phyloP scores from a whole-genome alignment of 768 basidiomycete species.

The Tephrocybe rancida region DNA sequence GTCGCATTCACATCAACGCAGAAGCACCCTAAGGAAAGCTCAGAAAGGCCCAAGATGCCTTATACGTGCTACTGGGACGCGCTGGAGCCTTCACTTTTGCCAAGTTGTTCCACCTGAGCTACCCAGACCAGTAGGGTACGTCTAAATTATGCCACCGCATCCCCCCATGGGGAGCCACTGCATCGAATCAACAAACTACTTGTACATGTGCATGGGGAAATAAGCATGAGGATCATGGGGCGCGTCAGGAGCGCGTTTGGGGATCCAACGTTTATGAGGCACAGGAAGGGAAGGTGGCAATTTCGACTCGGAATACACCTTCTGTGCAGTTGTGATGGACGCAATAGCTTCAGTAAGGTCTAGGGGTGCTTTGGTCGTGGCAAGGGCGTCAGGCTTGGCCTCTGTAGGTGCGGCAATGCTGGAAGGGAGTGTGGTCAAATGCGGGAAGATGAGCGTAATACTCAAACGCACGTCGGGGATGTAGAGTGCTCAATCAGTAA shows the following conservation, averaged over 20 bases:
- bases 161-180: neutral
- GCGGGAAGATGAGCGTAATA: neutral
- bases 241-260: constrained; percentile 70
- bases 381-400: constrained; percentile 47
- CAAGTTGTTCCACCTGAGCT: neutral
- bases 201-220: constrained; percentile 81
- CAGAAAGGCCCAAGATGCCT: too few species aligned
- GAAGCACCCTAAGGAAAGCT: too few species aligned
- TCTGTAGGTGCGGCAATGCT: constrained; percentile 60
- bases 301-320: constrained; percentile 60
- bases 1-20: too few species aligned
- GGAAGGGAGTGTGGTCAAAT: neutral
- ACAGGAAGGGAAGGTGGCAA: constrained; percentile 78
- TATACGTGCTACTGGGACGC: neutral
- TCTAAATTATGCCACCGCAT: neutral
- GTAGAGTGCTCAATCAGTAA: constrained; percentile 82
- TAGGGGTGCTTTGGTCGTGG: constrained; percentile 42
- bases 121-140: neutral
- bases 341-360: constrained; percentile 77
- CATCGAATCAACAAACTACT: constrained; percentile 26
- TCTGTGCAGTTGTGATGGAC: constrained; percentile 55
- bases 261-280: constrained; percentile 73
- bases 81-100: neutral
- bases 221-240: constrained; percentile 83
- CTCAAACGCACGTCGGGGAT: constrained; percentile 56